Conservation (phyloP, 2,329 filamentous ascomycete genomes). For the Myriangium duriaei region DNA sequence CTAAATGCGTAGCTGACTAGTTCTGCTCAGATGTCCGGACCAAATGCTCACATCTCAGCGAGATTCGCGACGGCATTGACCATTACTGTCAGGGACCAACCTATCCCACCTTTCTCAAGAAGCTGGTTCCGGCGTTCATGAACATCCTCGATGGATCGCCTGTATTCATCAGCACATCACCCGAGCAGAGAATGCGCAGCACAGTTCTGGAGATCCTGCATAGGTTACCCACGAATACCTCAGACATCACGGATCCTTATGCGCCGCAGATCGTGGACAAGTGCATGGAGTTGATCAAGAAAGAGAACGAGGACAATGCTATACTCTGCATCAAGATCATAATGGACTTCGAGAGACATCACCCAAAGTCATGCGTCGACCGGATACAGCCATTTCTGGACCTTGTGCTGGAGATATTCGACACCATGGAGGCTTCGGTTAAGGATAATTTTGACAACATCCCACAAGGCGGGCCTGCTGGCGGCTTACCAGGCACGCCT, state of each 20-base stretch:
- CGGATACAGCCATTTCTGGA: constrained; percentile 84
- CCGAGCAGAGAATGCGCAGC: constrained; percentile 88
- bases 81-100: constrained; percentile 66
- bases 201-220: constrained; percentile 91
- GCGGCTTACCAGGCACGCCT: constrained; percentile 53
- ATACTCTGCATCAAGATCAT: constrained; percentile 97
- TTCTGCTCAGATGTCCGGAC: constrained; percentile 61
- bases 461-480: constrained; percentile 33
- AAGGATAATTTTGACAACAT: constrained; percentile 77
- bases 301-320: constrained; percentile 97
- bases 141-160: constrained; percentile 73
- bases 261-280: constrained; percentile 81
- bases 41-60: constrained; percentile 70
- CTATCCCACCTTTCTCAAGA: constrained; percentile 72
- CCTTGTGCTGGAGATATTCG: constrained; percentile 90
- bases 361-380: constrained; percentile 60
- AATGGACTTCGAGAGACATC: constrained; percentile 90
- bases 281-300: constrained; percentile 74
- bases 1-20: too few relatives aligned
- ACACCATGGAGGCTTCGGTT: constrained; percentile 90
- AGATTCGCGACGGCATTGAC: constrained; percentile 84
- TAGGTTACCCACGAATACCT: constrained; percentile 61
- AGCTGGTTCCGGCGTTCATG: constrained; percentile 81
- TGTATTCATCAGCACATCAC: constrained; percentile 79
- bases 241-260: constrained; percentile 76